Base-by-base conservation (phyloP, 140 eudicot genomes). In the Erigeron philadelphicus region DNA sequence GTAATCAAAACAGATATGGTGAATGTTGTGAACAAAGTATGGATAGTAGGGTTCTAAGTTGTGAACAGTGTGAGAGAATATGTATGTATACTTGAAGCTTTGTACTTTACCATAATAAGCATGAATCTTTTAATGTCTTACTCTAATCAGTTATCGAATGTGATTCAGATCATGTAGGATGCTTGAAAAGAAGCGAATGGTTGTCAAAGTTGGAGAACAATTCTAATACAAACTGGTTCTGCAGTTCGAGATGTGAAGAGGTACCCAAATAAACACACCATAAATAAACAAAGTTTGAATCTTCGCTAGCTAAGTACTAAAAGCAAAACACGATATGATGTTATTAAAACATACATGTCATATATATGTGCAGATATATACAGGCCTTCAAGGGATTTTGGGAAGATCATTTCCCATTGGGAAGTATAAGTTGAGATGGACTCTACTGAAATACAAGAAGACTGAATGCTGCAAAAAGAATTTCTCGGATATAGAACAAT, bases 101-200 rank as follows among this genome's bases (percentile, higher is more conserved):
- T 21, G 53, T 23, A 13, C 2, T 41, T 57, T 42, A 21, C 60
- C 55, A 19, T 47, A 23, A 8, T 7, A 11, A 43, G 70, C 56
- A 45, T 11, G 4, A 19, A 43, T 44, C 46, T 63, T 42, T 40
- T 43, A 61, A 21, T 1, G 23, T 12, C 45, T 70, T 50, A 15
- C 59, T 43, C 65, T 66, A n/a, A 80, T 77, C 11, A 8, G n/a
- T 49, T 23, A 11, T 25, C 25, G 23, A 12, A 57, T 18, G 64
- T 81, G 25, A n/a, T 81, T 66, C 64, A 88, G 94, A 79, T 81
- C 96, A 88, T 63, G 75, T 68, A 35, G 80, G 81, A 50, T 88
- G 96, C 87, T 56, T 85, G 68, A 76, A 74, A 71, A 70, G 58
- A 67, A 72, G 18, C 44, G 6, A 76, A 53, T 82, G 75, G 54